phyloP scores from a whole-genome alignment of 2,329 filamentous ascomycete genomes.

The Periconia sp. region DNA sequence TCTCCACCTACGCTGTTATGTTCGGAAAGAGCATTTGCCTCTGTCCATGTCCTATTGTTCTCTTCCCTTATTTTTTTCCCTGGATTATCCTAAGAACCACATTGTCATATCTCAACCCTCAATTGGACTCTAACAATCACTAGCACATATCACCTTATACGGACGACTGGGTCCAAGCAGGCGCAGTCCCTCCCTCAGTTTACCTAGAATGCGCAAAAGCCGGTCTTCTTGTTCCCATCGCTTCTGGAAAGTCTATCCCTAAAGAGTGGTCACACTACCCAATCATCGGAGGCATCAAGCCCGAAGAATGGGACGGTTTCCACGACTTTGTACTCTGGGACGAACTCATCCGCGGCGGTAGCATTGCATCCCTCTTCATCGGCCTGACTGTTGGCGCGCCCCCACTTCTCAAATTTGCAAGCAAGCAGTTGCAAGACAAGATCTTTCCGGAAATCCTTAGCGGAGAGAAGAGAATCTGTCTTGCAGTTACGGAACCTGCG shows the following conservation, averaged over 20 bases:
- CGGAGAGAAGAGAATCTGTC: conserved; percentile 37
- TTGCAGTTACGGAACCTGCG: conserved; percentile 37
- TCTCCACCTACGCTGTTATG: too few species aligned
- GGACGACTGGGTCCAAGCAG: conserved; percentile 34
- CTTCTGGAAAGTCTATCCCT: conserved; percentile 36
- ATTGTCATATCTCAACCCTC: background rate
- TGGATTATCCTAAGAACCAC: too few species aligned
- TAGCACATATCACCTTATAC: conserved; percentile 33
- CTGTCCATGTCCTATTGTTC: too few species aligned
- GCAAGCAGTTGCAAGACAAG: conserved; percentile 23
- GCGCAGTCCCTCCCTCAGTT: conserved; percentile 28
- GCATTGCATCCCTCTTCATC: conserved; percentile 33
- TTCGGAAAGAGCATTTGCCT: too few species aligned
- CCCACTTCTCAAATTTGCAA: conserved; percentile 31
- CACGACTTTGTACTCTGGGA: conserved; percentile 46
- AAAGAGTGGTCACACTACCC: conserved; percentile 31
- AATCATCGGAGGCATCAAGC: conserved; percentile 59
- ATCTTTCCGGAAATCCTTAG: conserved; percentile 36
- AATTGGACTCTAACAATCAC: conserved; percentile 8
- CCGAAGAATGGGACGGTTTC: conserved; percentile 45
- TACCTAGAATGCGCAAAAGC: conserved; percentile 35
- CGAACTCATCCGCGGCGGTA: conserved; percentile 38
- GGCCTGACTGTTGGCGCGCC: conserved; percentile 39
- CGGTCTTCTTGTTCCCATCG: conserved; percentile 38
- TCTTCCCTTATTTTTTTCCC: too few species aligned